phyloP scores from a whole-genome alignment of 2,329 filamentous ascomycete genomes.

The Aspergillus ibericus region DNA sequence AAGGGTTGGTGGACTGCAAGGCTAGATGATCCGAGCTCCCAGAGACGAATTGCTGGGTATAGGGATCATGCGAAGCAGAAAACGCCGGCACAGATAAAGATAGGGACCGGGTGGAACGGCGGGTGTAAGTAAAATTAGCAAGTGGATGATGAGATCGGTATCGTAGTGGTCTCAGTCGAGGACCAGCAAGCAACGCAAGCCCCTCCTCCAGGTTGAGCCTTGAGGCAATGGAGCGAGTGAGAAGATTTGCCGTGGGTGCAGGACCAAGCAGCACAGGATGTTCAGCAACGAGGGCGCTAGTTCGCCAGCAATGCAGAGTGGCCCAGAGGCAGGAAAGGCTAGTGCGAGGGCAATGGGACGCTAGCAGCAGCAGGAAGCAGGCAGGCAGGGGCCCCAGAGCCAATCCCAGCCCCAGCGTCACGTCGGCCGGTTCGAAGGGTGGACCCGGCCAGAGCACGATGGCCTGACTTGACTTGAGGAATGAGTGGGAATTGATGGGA shows the following conservation, averaged over 20 bases:
- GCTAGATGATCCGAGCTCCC: slow-evolving; percentile 17
- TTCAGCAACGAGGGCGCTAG: slow-evolving; percentile 23
- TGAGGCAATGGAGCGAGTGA: slow-evolving; percentile 15
- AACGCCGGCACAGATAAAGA: slow-evolving; percentile 15
- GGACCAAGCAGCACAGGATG: slow-evolving; percentile 19
- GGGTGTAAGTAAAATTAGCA: slow-evolving; percentile 13
- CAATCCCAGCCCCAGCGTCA: slow-evolving; percentile 30
- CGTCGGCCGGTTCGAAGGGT: slow-evolving; percentile 25
- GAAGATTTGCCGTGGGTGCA: slow-evolving; percentile 23
- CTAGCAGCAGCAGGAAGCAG: slow-evolving; percentile 23
- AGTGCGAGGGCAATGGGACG: slow-evolving; percentile 16
- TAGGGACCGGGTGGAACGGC: slow-evolving; percentile 14
- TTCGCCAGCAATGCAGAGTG: slow-evolving; percentile 19
- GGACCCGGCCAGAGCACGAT: slow-evolving; percentile 28
- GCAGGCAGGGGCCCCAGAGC: slow-evolving; percentile 22
- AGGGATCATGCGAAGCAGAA: slow-evolving; percentile 15
- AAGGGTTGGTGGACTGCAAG: slow-evolving; percentile 9
- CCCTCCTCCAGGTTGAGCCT: slow-evolving; percentile 18
- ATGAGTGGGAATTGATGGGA: background rate
- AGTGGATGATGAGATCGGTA: slow-evolving; percentile 17
- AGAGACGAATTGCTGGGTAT: slow-evolving; percentile 15
- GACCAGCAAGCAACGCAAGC: slow-evolving; percentile 10
- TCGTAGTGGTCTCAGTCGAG: too few species aligned
- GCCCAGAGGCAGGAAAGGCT: slow-evolving; percentile 14
- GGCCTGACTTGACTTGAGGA: slow-evolving; percentile 24